Evolutionary conservation across 2,329 filamentous ascomycete genomes (phyloP).

Genomic region (Daldinia eschscholtzii): DNA sequence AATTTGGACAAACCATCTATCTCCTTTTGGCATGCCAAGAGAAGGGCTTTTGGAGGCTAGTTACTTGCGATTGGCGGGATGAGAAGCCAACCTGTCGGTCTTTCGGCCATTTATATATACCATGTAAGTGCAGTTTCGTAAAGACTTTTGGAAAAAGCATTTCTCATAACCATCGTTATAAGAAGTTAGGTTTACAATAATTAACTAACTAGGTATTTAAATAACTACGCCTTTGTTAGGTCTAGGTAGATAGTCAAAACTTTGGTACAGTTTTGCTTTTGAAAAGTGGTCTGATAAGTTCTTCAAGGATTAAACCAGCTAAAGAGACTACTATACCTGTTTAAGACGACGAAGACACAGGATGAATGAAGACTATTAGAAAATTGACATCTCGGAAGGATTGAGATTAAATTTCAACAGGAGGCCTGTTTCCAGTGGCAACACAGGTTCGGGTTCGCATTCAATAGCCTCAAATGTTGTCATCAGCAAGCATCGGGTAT

Average conservation of each 20-base stretch:
- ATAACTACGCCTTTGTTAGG: background rate
- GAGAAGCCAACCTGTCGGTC: background rate
- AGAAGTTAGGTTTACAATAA: background rate
- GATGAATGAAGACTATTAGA: background rate
- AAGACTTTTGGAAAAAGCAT: slow-evolving; percentile 12
- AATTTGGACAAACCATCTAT: background rate
- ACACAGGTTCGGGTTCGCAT: slow-evolving; percentile 1
- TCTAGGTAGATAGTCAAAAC: background rate
- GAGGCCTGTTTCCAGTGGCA: slow-evolving; percentile 5
- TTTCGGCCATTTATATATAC: background rate
- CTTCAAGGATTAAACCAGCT: background rate
- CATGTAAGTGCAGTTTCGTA: slow-evolving; percentile 1
- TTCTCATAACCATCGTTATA: background rate
- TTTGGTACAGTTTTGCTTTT: slow-evolving; percentile 1
- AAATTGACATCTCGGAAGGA: slow-evolving; percentile 5
- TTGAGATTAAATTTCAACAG: background rate
- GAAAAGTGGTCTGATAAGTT: background rate
- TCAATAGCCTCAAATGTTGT: background rate
- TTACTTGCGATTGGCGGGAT: background rate
- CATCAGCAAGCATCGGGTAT: slow-evolving; percentile 12
- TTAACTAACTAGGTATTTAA: background rate
- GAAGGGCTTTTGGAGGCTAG: background rate
- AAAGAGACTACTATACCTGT: slow-evolving; percentile 3
- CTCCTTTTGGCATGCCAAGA: slow-evolving; percentile 5
- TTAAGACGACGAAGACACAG: background rate